Evolutionary conservation across 148 eudicot genomes (phyloP).

Genomic region (Silene uniflora): DNA sequence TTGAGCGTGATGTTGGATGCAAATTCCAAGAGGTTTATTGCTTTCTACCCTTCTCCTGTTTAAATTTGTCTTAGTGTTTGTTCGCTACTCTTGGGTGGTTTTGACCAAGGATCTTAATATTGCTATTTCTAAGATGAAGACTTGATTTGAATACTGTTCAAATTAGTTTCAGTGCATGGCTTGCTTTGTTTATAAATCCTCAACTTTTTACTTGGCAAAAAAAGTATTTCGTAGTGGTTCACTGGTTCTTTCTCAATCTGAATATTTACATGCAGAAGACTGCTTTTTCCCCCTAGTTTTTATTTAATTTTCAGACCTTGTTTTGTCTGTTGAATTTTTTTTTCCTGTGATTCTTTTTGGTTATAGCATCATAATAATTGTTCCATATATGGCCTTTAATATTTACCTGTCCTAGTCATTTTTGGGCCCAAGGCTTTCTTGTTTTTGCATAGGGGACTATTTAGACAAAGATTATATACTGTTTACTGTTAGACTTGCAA

Average conservation of each 20-base stretch:
- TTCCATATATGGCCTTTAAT: background rate
- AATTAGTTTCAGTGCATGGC: background rate
- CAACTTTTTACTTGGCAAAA: too few species aligned
- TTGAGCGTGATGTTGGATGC: conserved; percentile 88
- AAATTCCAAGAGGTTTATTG: conserved; percentile 55
- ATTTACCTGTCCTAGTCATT: background rate
- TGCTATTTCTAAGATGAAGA: background rate
- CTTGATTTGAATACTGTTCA: background rate
- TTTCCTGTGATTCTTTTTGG: background rate
- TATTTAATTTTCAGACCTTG: too few species aligned
- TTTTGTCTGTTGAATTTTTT: too few species aligned
- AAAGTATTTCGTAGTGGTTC: too few species aligned
- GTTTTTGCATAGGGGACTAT: background rate
- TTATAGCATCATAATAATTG: background rate
- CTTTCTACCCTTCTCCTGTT: background rate
- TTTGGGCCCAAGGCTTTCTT: background rate
- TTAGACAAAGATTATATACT: background rate
- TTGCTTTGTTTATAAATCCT: too few species aligned
- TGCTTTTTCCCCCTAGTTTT: too few species aligned
- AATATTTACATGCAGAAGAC: too few species aligned
- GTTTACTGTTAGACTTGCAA: background rate
- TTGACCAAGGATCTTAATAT: background rate
- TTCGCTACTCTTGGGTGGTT: background rate
- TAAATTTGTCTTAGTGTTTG: background rate
- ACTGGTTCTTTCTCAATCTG: too few species aligned